Conservation (phyloP, 2,329 filamentous ascomycete species). For the Alternaria incomplexa region DNA sequence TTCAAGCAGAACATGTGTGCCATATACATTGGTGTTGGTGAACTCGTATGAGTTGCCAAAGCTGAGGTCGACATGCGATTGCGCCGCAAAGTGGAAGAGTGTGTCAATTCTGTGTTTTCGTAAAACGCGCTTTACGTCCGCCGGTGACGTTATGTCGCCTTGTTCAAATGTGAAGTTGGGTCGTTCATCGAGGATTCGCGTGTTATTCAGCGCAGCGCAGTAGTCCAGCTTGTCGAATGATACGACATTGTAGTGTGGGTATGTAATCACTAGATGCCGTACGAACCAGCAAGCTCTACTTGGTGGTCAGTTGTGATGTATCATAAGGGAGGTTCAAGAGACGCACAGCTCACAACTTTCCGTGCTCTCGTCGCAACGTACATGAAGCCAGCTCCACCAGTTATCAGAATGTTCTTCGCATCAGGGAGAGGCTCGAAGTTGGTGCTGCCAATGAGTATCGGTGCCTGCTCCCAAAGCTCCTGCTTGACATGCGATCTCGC, state of each 20-base stretch:
- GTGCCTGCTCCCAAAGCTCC: constrained; percentile 74
- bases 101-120: constrained; percentile 76
- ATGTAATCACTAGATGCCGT: constrained; percentile 76
- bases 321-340: not conserved
- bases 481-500: constrained; percentile 57
- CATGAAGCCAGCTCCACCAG: constrained; percentile 86
- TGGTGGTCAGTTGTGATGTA: constrained; percentile 16
- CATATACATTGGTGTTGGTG: constrained; percentile 81
- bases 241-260: constrained; percentile 78
- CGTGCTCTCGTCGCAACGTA: constrained; percentile 52
- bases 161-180: constrained; percentile 81
- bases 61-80: constrained; percentile 81
- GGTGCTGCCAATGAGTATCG: constrained; percentile 71
- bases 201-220: constrained; percentile 82
- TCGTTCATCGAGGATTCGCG: constrained; percentile 68
- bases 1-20: constrained; percentile 82
- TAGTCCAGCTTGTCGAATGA: constrained; percentile 88
- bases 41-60: constrained; percentile 85
- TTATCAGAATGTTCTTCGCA: constrained; percentile 82
- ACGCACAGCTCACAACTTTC: constrained; percentile 8
- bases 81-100: constrained; percentile 84
- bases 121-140: constrained; percentile 73
- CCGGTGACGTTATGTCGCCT: constrained; percentile 76
- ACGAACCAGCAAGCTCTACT: constrained; percentile 80
- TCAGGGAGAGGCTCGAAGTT: constrained; percentile 72